A percentile compares a stretch with the other conserved stretches of the same genome.
These are phyloP conservation scores for Globisporangium canariense DNA, from an alignment of 352 stramenopile species.

Conservation along the genomic window DNA sequence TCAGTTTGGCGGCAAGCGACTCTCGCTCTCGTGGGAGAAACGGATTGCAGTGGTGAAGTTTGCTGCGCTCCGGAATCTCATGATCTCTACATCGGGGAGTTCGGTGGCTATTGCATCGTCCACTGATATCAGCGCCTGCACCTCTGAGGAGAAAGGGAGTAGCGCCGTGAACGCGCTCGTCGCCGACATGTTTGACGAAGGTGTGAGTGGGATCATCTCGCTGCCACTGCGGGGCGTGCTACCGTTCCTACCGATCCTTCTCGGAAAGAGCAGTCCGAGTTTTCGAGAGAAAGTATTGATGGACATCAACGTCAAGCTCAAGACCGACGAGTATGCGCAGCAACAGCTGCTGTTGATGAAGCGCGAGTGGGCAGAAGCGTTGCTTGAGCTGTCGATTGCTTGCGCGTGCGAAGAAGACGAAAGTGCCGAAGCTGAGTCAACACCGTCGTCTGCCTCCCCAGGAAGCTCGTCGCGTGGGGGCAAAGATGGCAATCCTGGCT, in stretches of 20 bases:
- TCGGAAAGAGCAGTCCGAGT: constrained; percentile 43
- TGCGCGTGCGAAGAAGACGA: constrained; percentile 36
- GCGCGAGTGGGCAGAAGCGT: constrained; percentile 65
- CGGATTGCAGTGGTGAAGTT: constrained; percentile 59
- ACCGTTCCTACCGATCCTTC: constrained; percentile 65
- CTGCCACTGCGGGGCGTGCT: constrained; percentile 66
- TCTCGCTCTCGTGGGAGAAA: constrained; percentile 77
- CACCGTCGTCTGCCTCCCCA: background rate
- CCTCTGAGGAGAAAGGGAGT: background rate
- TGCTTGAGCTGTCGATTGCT: constrained; percentile 68
- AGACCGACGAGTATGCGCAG: constrained; percentile 68
- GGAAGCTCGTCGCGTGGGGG: background rate
- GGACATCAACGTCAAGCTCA: constrained; percentile 86
- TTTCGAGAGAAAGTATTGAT: constrained; percentile 81
- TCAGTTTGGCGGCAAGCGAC: constrained; percentile 56
- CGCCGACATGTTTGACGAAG: constrained; percentile 57
- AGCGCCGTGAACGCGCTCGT: constrained; percentile 20
- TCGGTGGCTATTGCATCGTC: background rate
- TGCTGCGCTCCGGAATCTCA: constrained; percentile 60
- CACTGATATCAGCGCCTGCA: background rate
- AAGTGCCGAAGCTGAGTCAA: background rate
- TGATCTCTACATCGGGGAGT: constrained; percentile 9
- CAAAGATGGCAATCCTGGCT: background rate
- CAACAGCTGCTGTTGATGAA: constrained; percentile 76
- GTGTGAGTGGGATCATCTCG: constrained; percentile 51